Evolutionary conservation across 2,329 filamentous ascomycete species (phyloP).

Genomic region (Fusarium cicatricum): DNA sequence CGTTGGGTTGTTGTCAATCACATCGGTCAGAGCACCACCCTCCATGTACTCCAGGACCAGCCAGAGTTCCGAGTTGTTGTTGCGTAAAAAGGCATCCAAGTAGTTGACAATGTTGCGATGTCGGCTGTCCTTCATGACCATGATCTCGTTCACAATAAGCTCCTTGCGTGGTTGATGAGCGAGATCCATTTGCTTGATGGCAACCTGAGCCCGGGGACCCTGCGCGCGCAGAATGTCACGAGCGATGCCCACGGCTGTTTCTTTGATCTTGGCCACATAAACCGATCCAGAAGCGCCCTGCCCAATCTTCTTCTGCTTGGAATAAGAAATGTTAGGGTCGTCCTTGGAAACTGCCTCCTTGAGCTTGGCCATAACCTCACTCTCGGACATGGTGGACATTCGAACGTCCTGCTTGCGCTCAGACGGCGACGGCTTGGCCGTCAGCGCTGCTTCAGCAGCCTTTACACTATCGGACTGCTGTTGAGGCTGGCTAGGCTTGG

Average conservation of each 20-base stretch:
- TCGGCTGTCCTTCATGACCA: slow-evolving; percentile 99
- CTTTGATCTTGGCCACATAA: slow-evolving; percentile 95
- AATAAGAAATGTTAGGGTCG: slow-evolving; percentile 93
- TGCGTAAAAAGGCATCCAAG: slow-evolving; percentile 93
- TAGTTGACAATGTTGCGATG: slow-evolving; percentile 99
- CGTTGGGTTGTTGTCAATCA: slow-evolving; percentile 95
- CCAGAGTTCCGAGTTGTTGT: slow-evolving; percentile 96
- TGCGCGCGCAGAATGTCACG: slow-evolving; percentile 80
- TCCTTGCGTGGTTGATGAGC: slow-evolving; percentile 97
- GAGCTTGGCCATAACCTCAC: slow-evolving; percentile 95
- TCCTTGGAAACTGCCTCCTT: slow-evolving; percentile 96
- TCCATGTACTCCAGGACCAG: slow-evolving; percentile 99
- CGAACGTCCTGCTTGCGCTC: slow-evolving; percentile 91
- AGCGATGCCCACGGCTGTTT: slow-evolving; percentile 86
- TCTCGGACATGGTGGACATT: slow-evolving; percentile 98
- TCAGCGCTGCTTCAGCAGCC: slow-evolving; percentile 88
- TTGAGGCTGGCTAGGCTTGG: slow-evolving; percentile 64
- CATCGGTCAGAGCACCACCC: slow-evolving; percentile 94
- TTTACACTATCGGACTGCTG: slow-evolving; percentile 75
- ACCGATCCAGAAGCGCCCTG: slow-evolving; percentile 98
- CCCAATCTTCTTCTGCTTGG: slow-evolving; percentile 99
- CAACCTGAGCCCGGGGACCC: slow-evolving; percentile 86
- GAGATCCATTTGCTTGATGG: slow-evolving; percentile 99
- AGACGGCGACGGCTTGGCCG: slow-evolving; percentile 76
- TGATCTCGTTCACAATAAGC: slow-evolving; percentile 98